Evolutionary conservation across 805 yeast species (phyloP), one percentile per base, ranked within the genome.

Genomic region (Ogataea saltuana): DNA sequence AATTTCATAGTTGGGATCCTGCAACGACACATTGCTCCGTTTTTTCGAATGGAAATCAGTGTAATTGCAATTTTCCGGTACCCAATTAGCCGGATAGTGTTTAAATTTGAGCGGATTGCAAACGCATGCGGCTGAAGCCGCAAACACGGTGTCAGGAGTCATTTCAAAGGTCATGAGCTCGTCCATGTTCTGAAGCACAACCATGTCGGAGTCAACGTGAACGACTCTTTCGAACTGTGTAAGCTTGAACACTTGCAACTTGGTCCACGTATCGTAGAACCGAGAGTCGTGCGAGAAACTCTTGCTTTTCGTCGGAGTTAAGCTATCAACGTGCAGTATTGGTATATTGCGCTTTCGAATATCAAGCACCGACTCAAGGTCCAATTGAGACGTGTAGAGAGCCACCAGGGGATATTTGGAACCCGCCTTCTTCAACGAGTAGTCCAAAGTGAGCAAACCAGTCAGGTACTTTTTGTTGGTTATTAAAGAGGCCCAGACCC

Each of bases 231-330:
- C 71, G 47, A 70, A 80, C 49, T 78, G 76, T 9, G 57, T 50
- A 41, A 80, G 61, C 18, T 70, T 65, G 55, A 80, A 80, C 8
- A 80, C 75, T 60, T 76, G 80, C 37, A 80, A 58, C 59, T 80
- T 80, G 21, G 83, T 69, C 83, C 83, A 80, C 50, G 83, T 77
- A 55, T 79, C 83, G 52, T 72, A 64, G 60, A 80, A 80, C 26
- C 85, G 61, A 9, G 74, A 67, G 50, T 80, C 84, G 27, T 68
- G 60, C 9, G 69, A 59, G 50, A 75, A 75, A 43, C 73, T 75
- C 50, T 72, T 74, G 47, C 65, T 62, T 13, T 55, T 59, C 1
- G 60, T 54, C 1, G 83, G 83, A 4, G 69, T 51, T 20, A 80
- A 59, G 40, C 70, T 65, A 15, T 68, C 66, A 12, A 78, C 67